Evolutionary conservation across 1,284 basidiomycete genomes (phyloP).

Genomic region (Cryptococcus sp.): DNA sequence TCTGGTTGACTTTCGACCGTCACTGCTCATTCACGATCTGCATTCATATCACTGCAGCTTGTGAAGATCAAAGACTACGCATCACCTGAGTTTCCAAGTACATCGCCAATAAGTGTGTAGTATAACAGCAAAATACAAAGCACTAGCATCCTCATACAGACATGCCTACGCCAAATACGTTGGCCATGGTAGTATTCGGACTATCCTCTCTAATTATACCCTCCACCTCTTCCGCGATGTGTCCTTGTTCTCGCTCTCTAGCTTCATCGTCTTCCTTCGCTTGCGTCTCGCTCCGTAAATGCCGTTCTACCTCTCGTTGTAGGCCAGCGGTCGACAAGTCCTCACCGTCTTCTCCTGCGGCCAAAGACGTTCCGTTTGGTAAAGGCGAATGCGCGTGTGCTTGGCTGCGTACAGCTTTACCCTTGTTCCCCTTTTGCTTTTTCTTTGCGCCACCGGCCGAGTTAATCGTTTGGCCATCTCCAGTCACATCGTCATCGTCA

Average conservation of each 20-base stretch:
- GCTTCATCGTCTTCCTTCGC: not conserved
- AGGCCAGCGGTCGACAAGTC: not conserved
- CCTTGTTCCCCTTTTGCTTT: not conserved
- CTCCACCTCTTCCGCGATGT: not conserved
- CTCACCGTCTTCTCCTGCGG: not conserved
- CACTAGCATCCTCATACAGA: not conserved
- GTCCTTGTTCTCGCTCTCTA: not conserved
- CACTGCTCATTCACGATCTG: too few relatives aligned
- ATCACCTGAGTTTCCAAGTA: too few relatives aligned
- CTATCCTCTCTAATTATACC: not conserved
- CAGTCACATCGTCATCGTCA: not conserved
- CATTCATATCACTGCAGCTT: too few relatives aligned
- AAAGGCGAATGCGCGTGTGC: not conserved
- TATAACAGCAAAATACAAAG: too few relatives aligned
- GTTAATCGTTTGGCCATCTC: not conserved
- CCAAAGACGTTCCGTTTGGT: not conserved
- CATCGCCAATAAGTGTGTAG: too few relatives aligned
- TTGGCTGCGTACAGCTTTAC: not conserved
- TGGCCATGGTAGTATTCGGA: not conserved
- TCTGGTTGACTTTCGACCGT: too few relatives aligned
- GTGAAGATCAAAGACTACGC: too few relatives aligned
- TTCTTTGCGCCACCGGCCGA: too few relatives aligned
- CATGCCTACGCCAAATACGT: slow-evolving; percentile 7
- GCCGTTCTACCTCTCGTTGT: not conserved
- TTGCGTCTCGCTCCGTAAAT: not conserved